Evolutionary conservation across 2,329 filamentous ascomycete genomes (phyloP).

Genomic region (Trichophyton verrucosum): DNA sequence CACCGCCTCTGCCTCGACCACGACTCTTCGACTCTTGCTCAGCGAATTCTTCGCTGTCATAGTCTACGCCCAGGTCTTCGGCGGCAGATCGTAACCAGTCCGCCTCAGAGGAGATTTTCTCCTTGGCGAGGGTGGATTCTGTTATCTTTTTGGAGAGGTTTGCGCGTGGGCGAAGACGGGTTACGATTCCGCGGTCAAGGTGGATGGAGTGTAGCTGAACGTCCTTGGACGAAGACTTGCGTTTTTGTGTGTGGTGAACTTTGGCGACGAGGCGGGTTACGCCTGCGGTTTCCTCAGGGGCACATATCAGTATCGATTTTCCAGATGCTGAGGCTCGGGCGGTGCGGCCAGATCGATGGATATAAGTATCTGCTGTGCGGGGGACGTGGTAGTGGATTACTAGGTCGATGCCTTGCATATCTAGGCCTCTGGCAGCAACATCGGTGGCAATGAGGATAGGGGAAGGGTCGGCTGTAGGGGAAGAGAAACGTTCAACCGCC

Average conservation of each 20-base stretch:
- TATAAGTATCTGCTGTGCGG: conserved; percentile 80
- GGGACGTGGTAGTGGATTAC: conserved; percentile 94
- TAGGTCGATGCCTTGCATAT: conserved; percentile 79
- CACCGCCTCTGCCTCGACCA: conserved; percentile 60
- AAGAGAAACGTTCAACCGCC: conserved; percentile 78
- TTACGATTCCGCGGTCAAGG: conserved; percentile 66
- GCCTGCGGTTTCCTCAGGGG: conserved; percentile 77
- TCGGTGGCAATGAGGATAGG: conserved; percentile 83
- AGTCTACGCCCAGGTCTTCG: conserved; percentile 86
- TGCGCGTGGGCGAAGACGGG: conserved; percentile 63
- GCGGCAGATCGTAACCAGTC: conserved; percentile 74
- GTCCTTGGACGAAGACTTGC: conserved; percentile 48
- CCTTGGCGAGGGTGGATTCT: conserved; percentile 71
- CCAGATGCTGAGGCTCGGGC: conserved; percentile 69
- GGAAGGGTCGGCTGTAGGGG: conserved; percentile 39
- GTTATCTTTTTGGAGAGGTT: conserved; percentile 76
- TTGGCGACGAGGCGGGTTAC: conserved; percentile 76
- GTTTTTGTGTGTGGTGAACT: conserved; percentile 53
- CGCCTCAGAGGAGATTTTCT: conserved; percentile 72
- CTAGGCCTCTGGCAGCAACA: conserved; percentile 82
- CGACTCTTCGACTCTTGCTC: conserved; percentile 43
- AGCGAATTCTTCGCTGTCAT: conserved; percentile 76
- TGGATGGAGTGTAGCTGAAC: conserved; percentile 52
- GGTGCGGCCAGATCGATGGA: conserved; percentile 88
- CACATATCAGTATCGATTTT: conserved; percentile 75